Evolutionary conservation across 441 rosid species (phyloP).

Genomic region (Breynia disticha): DNA sequence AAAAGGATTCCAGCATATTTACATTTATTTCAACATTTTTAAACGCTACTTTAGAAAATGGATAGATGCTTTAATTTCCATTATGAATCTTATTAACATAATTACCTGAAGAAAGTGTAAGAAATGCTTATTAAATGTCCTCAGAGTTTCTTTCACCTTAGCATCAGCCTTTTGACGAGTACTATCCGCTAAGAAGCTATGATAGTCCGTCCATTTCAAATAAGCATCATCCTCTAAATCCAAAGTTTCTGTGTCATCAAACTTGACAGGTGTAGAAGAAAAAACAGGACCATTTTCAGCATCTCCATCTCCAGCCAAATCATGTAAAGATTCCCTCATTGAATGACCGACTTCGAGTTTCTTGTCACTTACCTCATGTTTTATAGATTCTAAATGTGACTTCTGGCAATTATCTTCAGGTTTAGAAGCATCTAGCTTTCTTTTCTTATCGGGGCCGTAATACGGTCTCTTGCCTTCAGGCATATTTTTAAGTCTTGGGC

Average conservation of each 20-base stretch:
- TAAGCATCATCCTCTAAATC: neutral
- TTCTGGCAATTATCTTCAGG: constrained; percentile 7
- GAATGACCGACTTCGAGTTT: constrained; percentile 11
- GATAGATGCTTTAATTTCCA: neutral
- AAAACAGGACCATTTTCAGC: no score
- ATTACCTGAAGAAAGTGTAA: constrained; percentile 67
- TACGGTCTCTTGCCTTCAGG: constrained; percentile 12
- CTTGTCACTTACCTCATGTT: constrained; percentile 5
- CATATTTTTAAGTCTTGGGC: constrained; percentile 19
- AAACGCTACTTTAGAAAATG: constrained; percentile 4
- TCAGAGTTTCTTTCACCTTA: constrained; percentile 54
- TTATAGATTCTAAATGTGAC: constrained; percentile 1
- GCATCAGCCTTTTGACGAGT: constrained; percentile 36
- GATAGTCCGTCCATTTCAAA: constrained; percentile 6
- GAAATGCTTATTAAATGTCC: constrained; percentile 72
- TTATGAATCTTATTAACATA: no score
- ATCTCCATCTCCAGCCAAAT: neutral
- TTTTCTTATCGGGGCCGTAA: constrained; percentile 11
- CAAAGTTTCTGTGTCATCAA: neutral
- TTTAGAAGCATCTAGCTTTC: constrained; percentile 6
- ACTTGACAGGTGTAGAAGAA: no score
- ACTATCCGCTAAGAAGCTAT: neutral
- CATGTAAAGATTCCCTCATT: neutral
- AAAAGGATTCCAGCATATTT: neutral
- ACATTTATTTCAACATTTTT: neutral